phyloP scores from a whole-genome alignment of 352 stramenopile genomes.

The Phytophthora idaei region DNA sequence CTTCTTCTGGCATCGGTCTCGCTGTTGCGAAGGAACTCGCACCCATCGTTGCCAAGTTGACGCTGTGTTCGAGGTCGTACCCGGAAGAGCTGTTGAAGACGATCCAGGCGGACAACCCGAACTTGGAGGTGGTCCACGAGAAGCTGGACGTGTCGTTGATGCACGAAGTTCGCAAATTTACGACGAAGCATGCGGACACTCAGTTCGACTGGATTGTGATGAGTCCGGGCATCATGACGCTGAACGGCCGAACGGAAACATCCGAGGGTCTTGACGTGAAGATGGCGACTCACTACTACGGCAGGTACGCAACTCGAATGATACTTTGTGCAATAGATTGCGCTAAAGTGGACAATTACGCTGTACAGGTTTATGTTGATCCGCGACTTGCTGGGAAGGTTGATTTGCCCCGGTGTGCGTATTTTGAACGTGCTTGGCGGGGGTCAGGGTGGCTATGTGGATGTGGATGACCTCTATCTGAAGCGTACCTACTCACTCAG shows the following conservation, averaged over 20 bases:
- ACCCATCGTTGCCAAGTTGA: conserved; percentile 28
- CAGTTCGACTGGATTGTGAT: conserved; percentile 36
- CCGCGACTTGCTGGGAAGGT: no score
- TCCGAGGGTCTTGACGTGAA: conserved; percentile 27
- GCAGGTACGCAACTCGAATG: conserved; percentile 4
- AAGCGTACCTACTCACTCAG: no score
- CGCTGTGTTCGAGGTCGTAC: conserved; percentile 25
- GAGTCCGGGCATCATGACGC: conserved; percentile 24
- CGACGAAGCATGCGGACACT: conserved; percentile 8
- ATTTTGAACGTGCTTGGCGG: no score
- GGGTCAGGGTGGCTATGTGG: no score
- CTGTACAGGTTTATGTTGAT: no score
- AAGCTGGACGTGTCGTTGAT: conserved; percentile 21
- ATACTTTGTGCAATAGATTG: no score
- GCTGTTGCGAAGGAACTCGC: conserved; percentile 24
- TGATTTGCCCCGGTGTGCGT: no score
- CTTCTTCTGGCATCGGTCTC: conserved; percentile 29
- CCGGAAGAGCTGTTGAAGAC: conserved; percentile 9
- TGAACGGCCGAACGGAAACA: conserved; percentile 24
- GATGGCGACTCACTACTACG: conserved; percentile 37
- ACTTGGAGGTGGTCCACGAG: conserved; percentile 21
- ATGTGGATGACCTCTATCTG: no score
- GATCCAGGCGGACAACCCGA: conserved; percentile 23
- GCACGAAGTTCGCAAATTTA: conserved; percentile 27
- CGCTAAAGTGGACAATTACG: neutral